phyloP scores from a whole-genome alignment of 192 early-diverging fungal species.

The Podochytrium sp. region DNA sequence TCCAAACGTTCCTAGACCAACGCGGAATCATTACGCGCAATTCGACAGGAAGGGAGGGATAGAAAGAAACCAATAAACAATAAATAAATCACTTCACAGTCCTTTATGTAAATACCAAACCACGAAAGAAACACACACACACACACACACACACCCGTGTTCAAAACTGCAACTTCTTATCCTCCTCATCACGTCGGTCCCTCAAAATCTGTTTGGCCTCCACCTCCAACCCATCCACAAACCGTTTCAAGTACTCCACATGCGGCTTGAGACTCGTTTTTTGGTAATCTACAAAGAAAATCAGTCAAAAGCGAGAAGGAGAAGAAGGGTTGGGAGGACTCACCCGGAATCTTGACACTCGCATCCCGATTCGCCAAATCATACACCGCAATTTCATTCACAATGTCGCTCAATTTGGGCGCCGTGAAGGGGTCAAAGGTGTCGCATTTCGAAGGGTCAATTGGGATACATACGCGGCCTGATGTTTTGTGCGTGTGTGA shows the following conservation, averaged over 20 bases:
- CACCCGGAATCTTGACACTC: neutral
- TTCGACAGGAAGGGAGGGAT: neutral
- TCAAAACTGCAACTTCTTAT: constrained; percentile 39
- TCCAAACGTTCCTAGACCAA: constrained; percentile 5
- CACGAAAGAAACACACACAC: no score
- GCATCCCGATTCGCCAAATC: neutral
- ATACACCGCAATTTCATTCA: constrained; percentile 65
- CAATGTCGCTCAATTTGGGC: constrained; percentile 73
- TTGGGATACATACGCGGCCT: constrained; percentile 94
- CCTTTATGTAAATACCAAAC: no score
- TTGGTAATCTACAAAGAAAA: constrained; percentile 19
- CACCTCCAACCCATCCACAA: constrained; percentile 30
- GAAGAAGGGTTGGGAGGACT: neutral
- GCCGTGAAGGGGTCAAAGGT: constrained; percentile 80
- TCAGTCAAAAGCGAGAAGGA: neutral
- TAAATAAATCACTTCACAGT: neutral
- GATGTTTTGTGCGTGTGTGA: neutral
- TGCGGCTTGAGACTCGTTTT: constrained; percentile 32
- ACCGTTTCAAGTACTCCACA: constrained; percentile 39
- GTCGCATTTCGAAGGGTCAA: constrained; percentile 73
- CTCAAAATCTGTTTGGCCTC: constrained; percentile 18
- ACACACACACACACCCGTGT: neutral
- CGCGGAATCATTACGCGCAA: constrained; percentile 10
- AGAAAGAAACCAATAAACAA: neutral
- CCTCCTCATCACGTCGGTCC: constrained; percentile 28